Conservation (phyloP, 148 eudicot genomes). For the Chenopodium berlandieri region DNA sequence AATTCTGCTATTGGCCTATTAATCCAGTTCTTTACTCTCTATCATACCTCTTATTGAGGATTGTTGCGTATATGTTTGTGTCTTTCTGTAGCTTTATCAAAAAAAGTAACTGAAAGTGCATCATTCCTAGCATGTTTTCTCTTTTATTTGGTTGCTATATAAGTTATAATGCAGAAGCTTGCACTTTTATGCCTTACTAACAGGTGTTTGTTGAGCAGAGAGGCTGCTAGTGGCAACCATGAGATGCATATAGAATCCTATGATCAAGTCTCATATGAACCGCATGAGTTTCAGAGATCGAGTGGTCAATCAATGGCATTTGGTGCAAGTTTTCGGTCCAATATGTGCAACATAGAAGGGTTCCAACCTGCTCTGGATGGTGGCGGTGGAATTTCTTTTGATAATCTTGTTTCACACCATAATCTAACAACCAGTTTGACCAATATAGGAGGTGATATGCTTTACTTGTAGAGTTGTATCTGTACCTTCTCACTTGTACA, state of each 20-base stretch:
- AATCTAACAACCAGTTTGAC: conserved; percentile 50
- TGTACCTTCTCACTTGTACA: neutral
- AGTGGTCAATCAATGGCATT: conserved; percentile 56
- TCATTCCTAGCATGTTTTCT: neutral
- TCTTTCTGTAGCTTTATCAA: neutral
- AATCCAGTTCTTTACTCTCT: no score
- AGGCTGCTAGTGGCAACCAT: conserved; percentile 41
- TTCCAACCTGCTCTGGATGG: conserved; percentile 51
- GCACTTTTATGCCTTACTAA: conserved; percentile 36
- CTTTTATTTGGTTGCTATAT: neutral
- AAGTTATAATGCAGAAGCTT: conserved; percentile 4
- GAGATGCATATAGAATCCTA: conserved; percentile 58
- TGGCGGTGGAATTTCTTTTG: conserved; percentile 44
- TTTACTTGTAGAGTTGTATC: neutral
- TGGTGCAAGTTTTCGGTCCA: conserved; percentile 52
- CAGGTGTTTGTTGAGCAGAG: conserved; percentile 37
- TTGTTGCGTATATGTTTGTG: neutral
- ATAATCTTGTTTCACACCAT: conserved; percentile 48
- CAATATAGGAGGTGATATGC: conserved; percentile 53
- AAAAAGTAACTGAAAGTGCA: neutral
- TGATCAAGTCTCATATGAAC: conserved; percentile 53
- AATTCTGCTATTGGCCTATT: no score
- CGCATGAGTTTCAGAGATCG: conserved; percentile 53
- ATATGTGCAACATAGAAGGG: conserved; percentile 49
- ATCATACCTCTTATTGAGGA: no score